phyloP scores from a whole-genome alignment of 768 basidiomycete species.

The Macrocybe gigantea region DNA sequence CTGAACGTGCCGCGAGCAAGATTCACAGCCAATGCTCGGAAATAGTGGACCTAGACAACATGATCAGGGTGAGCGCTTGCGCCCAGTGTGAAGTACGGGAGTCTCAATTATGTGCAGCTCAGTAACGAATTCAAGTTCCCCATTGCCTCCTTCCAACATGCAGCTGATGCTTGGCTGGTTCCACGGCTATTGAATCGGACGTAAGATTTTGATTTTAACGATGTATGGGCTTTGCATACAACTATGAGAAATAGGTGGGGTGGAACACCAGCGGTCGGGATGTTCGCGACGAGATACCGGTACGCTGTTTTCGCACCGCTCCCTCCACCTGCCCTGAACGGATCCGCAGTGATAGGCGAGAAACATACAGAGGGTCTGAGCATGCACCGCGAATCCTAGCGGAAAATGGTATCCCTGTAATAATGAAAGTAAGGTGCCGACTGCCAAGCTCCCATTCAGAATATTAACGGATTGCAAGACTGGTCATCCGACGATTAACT shows the following conservation, averaged over 20 bases:
- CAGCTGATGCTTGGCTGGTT: conserved; percentile 88
- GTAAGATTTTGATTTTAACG: conserved; percentile 30
- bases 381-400: conserved; percentile 75
- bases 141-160: conserved; percentile 80
- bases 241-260: conserved; percentile 27
- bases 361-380: conserved; percentile 65
- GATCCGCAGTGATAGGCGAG: conserved; percentile 37
- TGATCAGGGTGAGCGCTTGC: conserved; percentile 49
- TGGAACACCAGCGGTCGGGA: conserved; percentile 13
- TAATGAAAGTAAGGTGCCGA: conserved; percentile 60
- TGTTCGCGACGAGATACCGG: background rate
- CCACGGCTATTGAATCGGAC: conserved; percentile 74
- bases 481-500: conserved; percentile 54
- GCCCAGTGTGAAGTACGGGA: background rate
- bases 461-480: conserved; percentile 29
- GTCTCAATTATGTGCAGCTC: conserved; percentile 35
- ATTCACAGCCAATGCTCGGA: conserved; percentile 68
- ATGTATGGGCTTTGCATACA: background rate
- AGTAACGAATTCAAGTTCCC: conserved; percentile 89
- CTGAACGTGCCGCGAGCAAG: conserved; percentile 21
- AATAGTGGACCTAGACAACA: conserved; percentile 64
- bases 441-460: background rate
- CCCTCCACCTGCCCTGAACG: conserved; percentile 70
- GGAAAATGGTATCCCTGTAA: conserved; percentile 64
- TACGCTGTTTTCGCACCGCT: conserved; percentile 65